Conservation (phyloP, 371 early-diverging fungal species). For the Lichtheimia ramosa region DNA sequence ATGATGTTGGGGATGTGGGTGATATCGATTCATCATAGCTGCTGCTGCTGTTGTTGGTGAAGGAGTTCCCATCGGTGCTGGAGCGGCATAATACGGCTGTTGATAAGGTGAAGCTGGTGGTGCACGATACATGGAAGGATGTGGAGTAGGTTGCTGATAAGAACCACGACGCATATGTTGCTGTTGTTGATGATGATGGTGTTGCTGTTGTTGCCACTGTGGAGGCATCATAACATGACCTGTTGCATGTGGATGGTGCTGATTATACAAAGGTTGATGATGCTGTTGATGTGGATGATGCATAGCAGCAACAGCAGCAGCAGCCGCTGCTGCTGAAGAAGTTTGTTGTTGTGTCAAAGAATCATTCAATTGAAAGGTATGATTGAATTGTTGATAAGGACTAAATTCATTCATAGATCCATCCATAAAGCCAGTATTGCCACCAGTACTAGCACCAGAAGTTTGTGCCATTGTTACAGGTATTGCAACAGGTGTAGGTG, state of each 20-base stretch:
- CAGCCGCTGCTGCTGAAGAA: slow-evolving; percentile 1
- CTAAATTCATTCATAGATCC: slow-evolving; percentile 9
- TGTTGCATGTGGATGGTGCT: background rate
- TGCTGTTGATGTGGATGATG: slow-evolving; percentile 8
- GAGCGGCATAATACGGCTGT: slow-evolving; percentile 3
- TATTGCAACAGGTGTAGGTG: background rate
- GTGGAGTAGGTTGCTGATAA: background rate
- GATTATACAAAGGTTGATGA: background rate
- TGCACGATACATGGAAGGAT: slow-evolving; percentile 1
- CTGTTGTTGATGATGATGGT: background rate
- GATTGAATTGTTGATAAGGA: slow-evolving; percentile 7
- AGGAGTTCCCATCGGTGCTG: slow-evolving; percentile 7
- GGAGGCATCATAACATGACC: slow-evolving; percentile 10
- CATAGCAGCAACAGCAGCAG: background rate
- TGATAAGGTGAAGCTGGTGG: slow-evolving; percentile 1
- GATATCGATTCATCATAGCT: background rate
- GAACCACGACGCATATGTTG: background rate
- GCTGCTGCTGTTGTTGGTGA: slow-evolving; percentile 13
- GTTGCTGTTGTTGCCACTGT: slow-evolving; percentile 16
- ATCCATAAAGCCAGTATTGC: slow-evolving; percentile 1
- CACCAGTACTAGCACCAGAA: slow-evolving; percentile 1
- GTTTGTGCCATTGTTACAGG: slow-evolving; percentile 1
- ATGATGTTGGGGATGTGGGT: background rate
- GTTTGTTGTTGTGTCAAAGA: slow-evolving; percentile 4
- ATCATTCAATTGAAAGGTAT: slow-evolving; percentile 4